Evolutionary conservation across 805 yeast genomes (phyloP).

Genomic region (Kuraishia capsulata): DNA sequence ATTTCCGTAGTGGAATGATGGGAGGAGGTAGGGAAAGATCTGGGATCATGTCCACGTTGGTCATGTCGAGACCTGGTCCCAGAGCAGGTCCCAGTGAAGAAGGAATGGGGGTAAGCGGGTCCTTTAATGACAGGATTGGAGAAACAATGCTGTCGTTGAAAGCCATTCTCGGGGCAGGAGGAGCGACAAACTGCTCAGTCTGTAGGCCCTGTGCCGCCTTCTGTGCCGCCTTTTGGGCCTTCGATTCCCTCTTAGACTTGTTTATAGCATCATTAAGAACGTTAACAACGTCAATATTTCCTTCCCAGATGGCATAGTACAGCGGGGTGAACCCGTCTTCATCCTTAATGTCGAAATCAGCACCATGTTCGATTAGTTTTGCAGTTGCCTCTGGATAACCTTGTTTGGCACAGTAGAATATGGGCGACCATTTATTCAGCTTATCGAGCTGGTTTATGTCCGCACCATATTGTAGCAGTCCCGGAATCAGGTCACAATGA

Average conservation of each 20-base stretch:
- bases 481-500: constrained; percentile 54
- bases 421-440: constrained; percentile 88
- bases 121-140: constrained; percentile 3
- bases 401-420: constrained; percentile 82
- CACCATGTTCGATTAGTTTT: constrained; percentile 65
- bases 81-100: background rate
- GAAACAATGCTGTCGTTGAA: background rate
- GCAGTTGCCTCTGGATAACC: constrained; percentile 69
- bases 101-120: background rate
- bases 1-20: constrained; percentile 82
- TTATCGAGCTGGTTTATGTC: constrained; percentile 75
- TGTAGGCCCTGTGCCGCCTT: background rate
- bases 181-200: background rate
- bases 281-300: constrained; percentile 75
- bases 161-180: background rate
- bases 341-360: constrained; percentile 59
- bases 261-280: constrained; percentile 39
- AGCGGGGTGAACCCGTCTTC: constrained; percentile 74
- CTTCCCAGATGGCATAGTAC: constrained; percentile 91
- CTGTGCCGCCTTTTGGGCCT: constrained; percentile 1
- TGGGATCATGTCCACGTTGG: constrained; percentile 63
- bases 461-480: constrained; percentile 64
- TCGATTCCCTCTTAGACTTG: constrained; percentile 6
- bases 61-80: background rate
- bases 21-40: constrained; percentile 94